Percentiles rank a stretch among this genome's conserved stretches.
phyloP scores from a whole-genome alignment of 1,284 basidiomycete genomes.

The Phylloporus gajari region DNA sequence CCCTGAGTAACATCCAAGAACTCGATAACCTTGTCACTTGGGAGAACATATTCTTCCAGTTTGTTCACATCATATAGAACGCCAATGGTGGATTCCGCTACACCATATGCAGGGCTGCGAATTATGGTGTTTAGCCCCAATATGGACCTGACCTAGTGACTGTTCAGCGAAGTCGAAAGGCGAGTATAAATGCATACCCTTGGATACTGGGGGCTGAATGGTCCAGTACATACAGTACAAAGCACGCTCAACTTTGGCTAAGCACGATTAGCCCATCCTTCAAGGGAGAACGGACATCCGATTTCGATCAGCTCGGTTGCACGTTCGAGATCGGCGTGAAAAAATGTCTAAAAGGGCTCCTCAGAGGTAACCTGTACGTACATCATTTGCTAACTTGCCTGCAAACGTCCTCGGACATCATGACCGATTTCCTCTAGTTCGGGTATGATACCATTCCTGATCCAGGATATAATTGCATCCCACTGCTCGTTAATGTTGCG shows the following conservation, averaged over 20 bases:
- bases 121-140: slow-evolving; percentile 24
- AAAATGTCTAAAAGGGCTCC: slow-evolving; percentile 1
- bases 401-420: slow-evolving; percentile 25
- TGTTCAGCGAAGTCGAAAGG: neutral
- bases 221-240: neutral
- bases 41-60: slow-evolving; percentile 18
- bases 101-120: slow-evolving; percentile 15
- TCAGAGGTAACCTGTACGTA: neutral
- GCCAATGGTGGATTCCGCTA: slow-evolving; percentile 19
- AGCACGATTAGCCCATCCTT: slow-evolving; percentile 7
- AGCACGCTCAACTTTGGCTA: slow-evolving; percentile 4
- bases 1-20: too few relatives aligned
- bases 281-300: slow-evolving; percentile 1
- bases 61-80: neutral
- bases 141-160: slow-evolving; percentile 24
- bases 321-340: slow-evolving; percentile 2
- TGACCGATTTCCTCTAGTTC: slow-evolving; percentile 24
- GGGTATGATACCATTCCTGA: slow-evolving; percentile 30
- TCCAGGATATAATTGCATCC: slow-evolving; percentile 26
- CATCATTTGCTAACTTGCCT: slow-evolving; percentile 3
- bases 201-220: neutral
- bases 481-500: slow-evolving; percentile 32
- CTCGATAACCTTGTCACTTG: neutral
- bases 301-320: slow-evolving; percentile 7
- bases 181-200: neutral